Conservation (phyloP, 2,329 filamentous ascomycete genomes). For the Fonsecaea nubica region DNA sequence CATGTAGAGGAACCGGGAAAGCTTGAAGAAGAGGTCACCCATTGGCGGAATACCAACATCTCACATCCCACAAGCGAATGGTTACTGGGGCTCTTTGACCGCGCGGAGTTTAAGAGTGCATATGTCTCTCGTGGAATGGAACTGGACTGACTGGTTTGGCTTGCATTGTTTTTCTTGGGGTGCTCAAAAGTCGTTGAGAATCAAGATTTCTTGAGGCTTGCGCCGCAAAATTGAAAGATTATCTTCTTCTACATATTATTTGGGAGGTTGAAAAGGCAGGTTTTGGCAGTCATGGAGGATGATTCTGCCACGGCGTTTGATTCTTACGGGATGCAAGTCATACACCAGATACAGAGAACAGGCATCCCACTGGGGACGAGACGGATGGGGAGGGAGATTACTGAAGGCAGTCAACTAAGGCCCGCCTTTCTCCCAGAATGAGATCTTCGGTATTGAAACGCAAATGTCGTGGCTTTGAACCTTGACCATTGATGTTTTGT, state of each 20-base stretch:
- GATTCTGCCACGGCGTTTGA: slow-evolving; percentile 27
- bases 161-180: slow-evolving; percentile 35
- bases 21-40: background rate
- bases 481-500: background rate
- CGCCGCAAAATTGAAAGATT: slow-evolving; percentile 25
- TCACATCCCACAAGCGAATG: slow-evolving; percentile 11
- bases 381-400: background rate
- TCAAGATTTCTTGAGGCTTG: slow-evolving; percentile 34
- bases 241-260: slow-evolving; percentile 25
- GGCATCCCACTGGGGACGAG: slow-evolving; percentile 1
- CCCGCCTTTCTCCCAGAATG: slow-evolving; percentile 23
- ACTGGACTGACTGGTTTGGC: slow-evolving; percentile 27
- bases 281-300: slow-evolving; percentile 11
- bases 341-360: slow-evolving; percentile 19
- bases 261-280: slow-evolving; percentile 15
- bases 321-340: slow-evolving; percentile 24
- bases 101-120: slow-evolving; percentile 33
- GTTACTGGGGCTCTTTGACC: slow-evolving; percentile 20
- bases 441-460: slow-evolving; percentile 7
- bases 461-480: background rate
- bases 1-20: slow-evolving; percentile 63
- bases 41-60: slow-evolving; percentile 1
- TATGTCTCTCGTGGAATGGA: slow-evolving; percentile 23
- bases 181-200: slow-evolving; percentile 31
- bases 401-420: slow-evolving; percentile 6